Percentiles rank a stretch among this genome's conserved stretches.
Conservation (phyloP, 208 protist genomes). For the Porcisia hertigi region DNA sequence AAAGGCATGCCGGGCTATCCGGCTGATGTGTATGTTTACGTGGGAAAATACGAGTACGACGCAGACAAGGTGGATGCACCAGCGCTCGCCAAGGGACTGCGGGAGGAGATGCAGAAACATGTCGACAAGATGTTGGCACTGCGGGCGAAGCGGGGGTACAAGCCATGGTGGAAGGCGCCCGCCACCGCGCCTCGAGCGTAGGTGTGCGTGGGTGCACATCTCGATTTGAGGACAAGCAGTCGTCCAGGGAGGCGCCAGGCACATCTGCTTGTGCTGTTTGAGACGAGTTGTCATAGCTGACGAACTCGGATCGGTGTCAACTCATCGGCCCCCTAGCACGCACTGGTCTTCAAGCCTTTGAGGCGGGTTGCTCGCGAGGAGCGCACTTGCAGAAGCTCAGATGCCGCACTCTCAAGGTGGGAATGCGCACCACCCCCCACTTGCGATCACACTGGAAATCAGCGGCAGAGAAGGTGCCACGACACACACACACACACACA, state of each 20-base stretch:
- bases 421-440: neutral
- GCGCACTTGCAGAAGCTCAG: slow-evolving; percentile 1
- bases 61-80: slow-evolving; percentile 36
- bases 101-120: slow-evolving; percentile 77
- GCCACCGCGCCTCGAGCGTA: slow-evolving; percentile 2
- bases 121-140: slow-evolving; percentile 54
- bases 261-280: neutral
- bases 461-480: neutral
- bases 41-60: slow-evolving; percentile 82
- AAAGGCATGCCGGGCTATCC: slow-evolving; percentile 71
- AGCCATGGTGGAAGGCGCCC: slow-evolving; percentile 37
- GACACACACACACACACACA: neutral
- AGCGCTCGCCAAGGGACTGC: slow-evolving; percentile 47
- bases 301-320: neutral
- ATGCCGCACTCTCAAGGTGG: neutral
- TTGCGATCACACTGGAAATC: neutral
- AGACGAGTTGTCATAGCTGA: neutral
- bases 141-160: slow-evolving; percentile 40
- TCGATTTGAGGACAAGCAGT: neutral
- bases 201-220: neutral
- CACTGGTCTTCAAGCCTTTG: neutral
- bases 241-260: neutral
- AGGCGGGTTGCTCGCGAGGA: neutral
- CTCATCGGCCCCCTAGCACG: neutral
- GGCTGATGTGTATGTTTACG: slow-evolving; percentile 76